Evolutionary conservation across 805 yeast genomes (phyloP).

Genomic region (Blastobotrys attinorum): DNA sequence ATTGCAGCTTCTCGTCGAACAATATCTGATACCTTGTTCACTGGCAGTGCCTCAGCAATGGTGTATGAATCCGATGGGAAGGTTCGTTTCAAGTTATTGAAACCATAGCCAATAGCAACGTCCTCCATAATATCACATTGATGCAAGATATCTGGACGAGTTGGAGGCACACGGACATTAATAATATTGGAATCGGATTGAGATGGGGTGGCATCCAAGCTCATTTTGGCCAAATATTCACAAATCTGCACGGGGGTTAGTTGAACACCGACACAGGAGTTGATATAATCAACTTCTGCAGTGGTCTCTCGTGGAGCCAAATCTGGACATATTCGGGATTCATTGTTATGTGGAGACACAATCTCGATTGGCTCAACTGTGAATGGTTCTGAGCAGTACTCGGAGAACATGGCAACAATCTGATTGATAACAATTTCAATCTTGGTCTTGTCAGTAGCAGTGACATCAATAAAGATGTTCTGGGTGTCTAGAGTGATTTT

Average conservation of each 20-base stretch:
- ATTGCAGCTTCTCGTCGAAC: constrained; percentile 85
- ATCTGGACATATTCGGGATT: constrained; percentile 70
- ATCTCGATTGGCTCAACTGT: constrained; percentile 85
- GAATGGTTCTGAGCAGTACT: constrained; percentile 74
- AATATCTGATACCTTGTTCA: constrained; percentile 86
- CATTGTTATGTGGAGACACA: constrained; percentile 69
- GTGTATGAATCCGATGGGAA: constrained; percentile 69
- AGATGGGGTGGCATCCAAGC: constrained; percentile 56
- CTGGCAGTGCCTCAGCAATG: constrained; percentile 80
- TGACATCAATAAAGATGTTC: constrained; percentile 86
- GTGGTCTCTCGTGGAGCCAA: constrained; percentile 57
- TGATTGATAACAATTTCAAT: constrained; percentile 88
- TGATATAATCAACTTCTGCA: constrained; percentile 78
- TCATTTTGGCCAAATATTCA: constrained; percentile 69
- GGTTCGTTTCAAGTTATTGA: constrained; percentile 75
- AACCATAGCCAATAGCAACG: constrained; percentile 94
- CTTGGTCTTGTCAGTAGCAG: constrained; percentile 94
- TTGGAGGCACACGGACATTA: constrained; percentile 75
- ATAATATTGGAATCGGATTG: constrained; percentile 40
- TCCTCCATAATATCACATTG: constrained; percentile 99
- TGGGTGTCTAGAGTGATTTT: constrained; percentile 79
- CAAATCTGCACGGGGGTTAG: constrained; percentile 61
- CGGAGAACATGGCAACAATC: constrained; percentile 91
- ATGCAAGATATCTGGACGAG: constrained; percentile 93
- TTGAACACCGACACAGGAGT: constrained; percentile 84